These are phyloP conservation scores for Kregervanrija fluxuum DNA, from an alignment of 805 yeast genomes.

Conservation along the genomic window DNA sequence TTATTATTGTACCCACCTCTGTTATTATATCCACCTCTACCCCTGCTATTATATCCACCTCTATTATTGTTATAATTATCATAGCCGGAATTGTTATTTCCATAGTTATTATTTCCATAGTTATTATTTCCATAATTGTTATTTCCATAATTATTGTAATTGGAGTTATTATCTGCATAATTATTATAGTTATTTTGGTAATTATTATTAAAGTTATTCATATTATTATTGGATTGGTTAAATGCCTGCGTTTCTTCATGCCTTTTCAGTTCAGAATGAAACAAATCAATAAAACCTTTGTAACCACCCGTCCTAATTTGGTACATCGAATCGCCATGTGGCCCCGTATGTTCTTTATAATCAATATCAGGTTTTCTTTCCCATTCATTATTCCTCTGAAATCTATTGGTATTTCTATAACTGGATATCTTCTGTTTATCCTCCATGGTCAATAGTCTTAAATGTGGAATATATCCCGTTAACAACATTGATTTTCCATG, in stretches of 20 bases:
- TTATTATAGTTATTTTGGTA: slow-evolving; percentile 17
- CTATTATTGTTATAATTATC: slow-evolving; percentile 4
- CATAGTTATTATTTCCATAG: slow-evolving; percentile 8
- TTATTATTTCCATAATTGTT: slow-evolving; percentile 5
- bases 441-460: slow-evolving; percentile 52
- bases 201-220: slow-evolving; percentile 9
- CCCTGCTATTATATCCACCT: slow-evolving; percentile 5
- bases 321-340: slow-evolving; percentile 38
- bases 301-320: slow-evolving; percentile 46
- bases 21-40: slow-evolving; percentile 6
- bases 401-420: slow-evolving; percentile 24
- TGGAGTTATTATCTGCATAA: slow-evolving; percentile 10
- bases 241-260: slow-evolving; percentile 16
- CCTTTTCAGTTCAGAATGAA: slow-evolving; percentile 20
- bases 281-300: slow-evolving; percentile 34
- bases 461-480: slow-evolving; percentile 66
- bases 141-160: slow-evolving; percentile 10
- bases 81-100: slow-evolving; percentile 6
- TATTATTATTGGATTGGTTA: slow-evolving; percentile 13
- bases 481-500: slow-evolving; percentile 76
- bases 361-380: slow-evolving; percentile 21
- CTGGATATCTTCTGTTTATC: slow-evolving; percentile 59
- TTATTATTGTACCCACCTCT: slow-evolving; percentile 3
- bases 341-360: slow-evolving; percentile 41
- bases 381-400: slow-evolving; percentile 18